Conservation (phyloP, 805 yeast species). For the Kuraishia ogatae region DNA sequence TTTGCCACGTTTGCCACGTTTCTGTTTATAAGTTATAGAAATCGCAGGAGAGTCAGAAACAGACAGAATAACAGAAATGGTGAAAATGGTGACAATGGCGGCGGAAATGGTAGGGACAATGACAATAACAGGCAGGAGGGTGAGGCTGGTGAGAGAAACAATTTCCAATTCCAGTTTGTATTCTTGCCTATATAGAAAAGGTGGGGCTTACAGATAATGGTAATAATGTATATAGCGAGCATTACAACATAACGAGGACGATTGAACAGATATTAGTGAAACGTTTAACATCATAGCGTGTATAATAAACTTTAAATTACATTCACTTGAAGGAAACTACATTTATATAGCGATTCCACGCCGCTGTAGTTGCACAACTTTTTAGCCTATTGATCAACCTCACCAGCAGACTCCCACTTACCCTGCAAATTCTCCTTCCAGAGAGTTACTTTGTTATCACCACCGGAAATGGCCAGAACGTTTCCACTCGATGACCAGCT, state of each 20-base stretch:
- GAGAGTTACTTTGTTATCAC: constrained; percentile 90
- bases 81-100: constrained; percentile 1
- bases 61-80: neutral
- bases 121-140: constrained; percentile 1
- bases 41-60: constrained; percentile 8
- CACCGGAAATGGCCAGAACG: constrained; percentile 90
- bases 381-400: constrained; percentile 61
- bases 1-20: constrained; percentile 8
- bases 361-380: neutral
- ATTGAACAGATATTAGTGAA: neutral
- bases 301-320: neutral
- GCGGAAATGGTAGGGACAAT: constrained; percentile 2
- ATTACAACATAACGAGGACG: too few species aligned
- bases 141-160: constrained; percentile 1
- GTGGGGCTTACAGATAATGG: neutral
- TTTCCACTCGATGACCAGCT: constrained; percentile 97
- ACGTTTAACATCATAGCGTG: neutral
- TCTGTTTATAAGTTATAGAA: constrained; percentile 12
- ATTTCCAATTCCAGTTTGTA: constrained; percentile 18
- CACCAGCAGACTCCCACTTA: constrained; percentile 97
- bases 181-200: constrained; percentile 14
- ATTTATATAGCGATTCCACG: too few species aligned
- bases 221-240: neutral
- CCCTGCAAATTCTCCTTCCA: constrained; percentile 95
- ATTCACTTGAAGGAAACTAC: neutral